Evolutionary conservation across 2,329 filamentous ascomycete species (phyloP), one percentile per base, ranked within the genome.

Genomic region (Monilinia laxa): DNA sequence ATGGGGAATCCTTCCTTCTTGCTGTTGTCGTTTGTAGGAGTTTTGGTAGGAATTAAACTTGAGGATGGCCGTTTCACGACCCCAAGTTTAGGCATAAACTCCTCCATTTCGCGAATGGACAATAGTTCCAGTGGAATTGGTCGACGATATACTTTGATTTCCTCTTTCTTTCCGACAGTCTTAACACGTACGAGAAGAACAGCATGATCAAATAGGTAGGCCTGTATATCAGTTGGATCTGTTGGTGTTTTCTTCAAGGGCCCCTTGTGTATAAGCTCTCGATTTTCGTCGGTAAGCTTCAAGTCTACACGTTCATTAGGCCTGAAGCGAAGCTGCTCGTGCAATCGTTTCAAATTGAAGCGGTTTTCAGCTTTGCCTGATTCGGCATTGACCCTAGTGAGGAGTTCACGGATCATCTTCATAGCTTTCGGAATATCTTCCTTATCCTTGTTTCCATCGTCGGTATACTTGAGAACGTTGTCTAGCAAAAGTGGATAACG

Each of bases 301-400:
- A 99, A 81, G 77, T 99, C 95, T 58, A 98, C 93, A 75, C 90
- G 91, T 75, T 97, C 94, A 70, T 92, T 92, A 1, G 91, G 89
- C 53, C 90, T 87, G 83, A 96, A 99, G 70, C 94, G 92, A 70
- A 99, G 86, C 73, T 96, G 91, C 72, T 95, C 89, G 76, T 97
- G 95, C 42, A 99, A 84, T 72, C 93, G 91, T 78, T 94, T 90
- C 67, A 99, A 81, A 77, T 98, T 98, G 83, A 97, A 98, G 63
- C 95, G 90, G 76, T 99, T 99, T 79, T 99, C 95, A 0, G 95
- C 93, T 80, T 96, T 97, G 73, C 95, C 95, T 71, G 93, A 97
- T 78, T 98, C 95, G 18, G 91, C 86, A 75, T 99, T 99, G 76
- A 99, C 95, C 70, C 91, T 86, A 62, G 87, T 90, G 60, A 99